Base-by-base conservation (phyloP, 768 basidiomycete species). In the Russula abietina region DNA sequence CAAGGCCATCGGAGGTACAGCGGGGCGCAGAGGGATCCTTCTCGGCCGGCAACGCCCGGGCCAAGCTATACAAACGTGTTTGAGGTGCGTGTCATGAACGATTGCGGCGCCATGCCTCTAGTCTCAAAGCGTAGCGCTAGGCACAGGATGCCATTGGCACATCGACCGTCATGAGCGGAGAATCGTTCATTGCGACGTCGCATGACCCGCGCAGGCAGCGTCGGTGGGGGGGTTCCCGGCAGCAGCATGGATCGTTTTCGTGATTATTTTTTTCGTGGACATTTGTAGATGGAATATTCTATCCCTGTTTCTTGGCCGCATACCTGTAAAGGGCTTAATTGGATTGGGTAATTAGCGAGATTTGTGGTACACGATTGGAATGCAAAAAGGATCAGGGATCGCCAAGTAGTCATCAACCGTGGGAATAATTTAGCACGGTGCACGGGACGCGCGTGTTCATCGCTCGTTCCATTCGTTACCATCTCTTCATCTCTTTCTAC, bases 1-100 rank as follows among this genome's bases (percentile, higher is more conserved):
- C 63, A 53, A 54, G 48, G 58, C 38, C 51, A 65, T 49, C 64
- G 64, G 64, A 57, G 66, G 60, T 67, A 67, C 60, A 53, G 62
- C 49, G 62, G 62, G 43, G 49, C 46, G 26, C 56, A 64, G 46
- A 64, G 63, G 28, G 63, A 65, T n/a, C 58, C 60, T 45, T 62
- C 65, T 51, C 64, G 65, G 14, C 53, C 67, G 61, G 49, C 64
- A 41, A 67, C 64, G 2, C 57, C 66, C 59, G 64, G 57, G 19
- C 33, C 60, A 38, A 55, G 65, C 22, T 67, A 66, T 46, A 50
- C 64, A 9, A 59, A 56, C 32, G 61, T 59, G 14, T 67, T 66
- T 39, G 67, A 67, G 67, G 67, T 67, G 65, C 55, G 67, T 57
- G 36, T 55, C 46, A 58, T 52, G 38, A 10, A 24, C 38, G 52